A percentile compares a stretch with the other conserved stretches of the same genome.
Evolutionary conservation across 768 basidiomycete species (phyloP).

Genomic region (Nidularia pulvinata): DNA sequence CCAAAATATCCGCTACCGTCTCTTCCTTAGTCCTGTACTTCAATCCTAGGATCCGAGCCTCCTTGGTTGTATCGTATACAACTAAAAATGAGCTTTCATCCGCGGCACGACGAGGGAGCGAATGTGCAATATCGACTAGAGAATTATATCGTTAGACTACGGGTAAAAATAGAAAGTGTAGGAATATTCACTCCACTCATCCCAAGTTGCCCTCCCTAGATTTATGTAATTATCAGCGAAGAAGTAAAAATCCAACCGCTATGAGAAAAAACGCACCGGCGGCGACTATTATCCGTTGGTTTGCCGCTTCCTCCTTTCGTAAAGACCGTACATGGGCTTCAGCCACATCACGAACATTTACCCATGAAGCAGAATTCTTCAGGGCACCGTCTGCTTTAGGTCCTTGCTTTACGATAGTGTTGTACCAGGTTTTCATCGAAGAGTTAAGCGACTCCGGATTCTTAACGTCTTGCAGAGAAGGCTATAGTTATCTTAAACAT

Average conservation of each 20-base stretch:
- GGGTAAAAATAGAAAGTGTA: background rate
- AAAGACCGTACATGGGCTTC: constrained; percentile 52
- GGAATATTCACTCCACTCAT: background rate
- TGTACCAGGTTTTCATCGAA: constrained; percentile 1
- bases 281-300: constrained; percentile 50
- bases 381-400: constrained; percentile 12
- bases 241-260: background rate
- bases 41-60: background rate
- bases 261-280: constrained; percentile 18
- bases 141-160: background rate
- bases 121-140: background rate
- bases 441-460: constrained; percentile 19
- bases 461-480: no score
- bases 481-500: no score
- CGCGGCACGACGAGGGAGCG: background rate
- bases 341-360: constrained; percentile 51
- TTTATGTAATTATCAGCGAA: background rate
- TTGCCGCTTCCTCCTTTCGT: constrained; percentile 42
- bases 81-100: background rate
- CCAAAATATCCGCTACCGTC: background rate
- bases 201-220: background rate
- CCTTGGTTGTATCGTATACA: background rate
- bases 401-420: constrained; percentile 6
- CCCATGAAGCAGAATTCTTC: constrained; percentile 17
- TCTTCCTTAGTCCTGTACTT: background rate